Evolutionary conservation across 768 basidiomycete genomes (phyloP).

Genomic region (Polyporus arcularius): DNA sequence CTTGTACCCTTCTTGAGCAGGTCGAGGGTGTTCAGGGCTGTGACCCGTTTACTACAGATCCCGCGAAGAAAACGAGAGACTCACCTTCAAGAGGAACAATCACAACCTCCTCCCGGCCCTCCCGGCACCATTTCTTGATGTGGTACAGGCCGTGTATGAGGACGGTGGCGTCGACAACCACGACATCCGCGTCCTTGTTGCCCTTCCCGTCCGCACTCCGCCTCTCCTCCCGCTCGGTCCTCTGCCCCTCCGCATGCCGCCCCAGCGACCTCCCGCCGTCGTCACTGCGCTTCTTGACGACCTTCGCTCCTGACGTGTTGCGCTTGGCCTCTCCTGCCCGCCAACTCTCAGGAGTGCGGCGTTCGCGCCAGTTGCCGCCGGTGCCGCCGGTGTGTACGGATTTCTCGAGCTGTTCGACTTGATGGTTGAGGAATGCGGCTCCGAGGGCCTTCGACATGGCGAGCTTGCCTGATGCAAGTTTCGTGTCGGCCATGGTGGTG

Average conservation of each 20-base stretch:
- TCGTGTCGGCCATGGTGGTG: slow-evolving; percentile 21
- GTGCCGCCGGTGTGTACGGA: slow-evolving; percentile 57
- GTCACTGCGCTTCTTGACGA: slow-evolving; percentile 16
- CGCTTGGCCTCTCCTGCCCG: slow-evolving; percentile 62
- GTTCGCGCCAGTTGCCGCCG: slow-evolving; percentile 57
- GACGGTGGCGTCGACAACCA: slow-evolving; percentile 82
- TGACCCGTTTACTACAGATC: too few relatives aligned
- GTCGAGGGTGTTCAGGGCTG: slow-evolving; percentile 90
- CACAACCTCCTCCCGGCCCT: slow-evolving; percentile 74
- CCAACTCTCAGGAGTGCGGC: slow-evolving; percentile 21
- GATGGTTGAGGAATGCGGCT: slow-evolving; percentile 84
- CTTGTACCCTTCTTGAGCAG: slow-evolving; percentile 89
- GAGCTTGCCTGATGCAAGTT: slow-evolving; percentile 49
- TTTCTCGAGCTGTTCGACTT: slow-evolving; percentile 87
- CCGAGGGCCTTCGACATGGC: slow-evolving; percentile 88
- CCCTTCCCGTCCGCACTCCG: slow-evolving; percentile 27
- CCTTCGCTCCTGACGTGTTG: slow-evolving; percentile 10
- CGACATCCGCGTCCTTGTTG: slow-evolving; percentile 68
- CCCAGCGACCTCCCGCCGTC: slow-evolving; percentile 15
- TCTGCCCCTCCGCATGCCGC: slow-evolving; percentile 12
- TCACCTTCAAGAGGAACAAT: slow-evolving; percentile 88
- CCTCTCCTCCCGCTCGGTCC: slow-evolving; percentile 20
- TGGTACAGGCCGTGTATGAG: slow-evolving; percentile 76
- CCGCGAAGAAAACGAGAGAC: background rate
- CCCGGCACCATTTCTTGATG: slow-evolving; percentile 80